These are phyloP conservation scores for Craterostigma plantagineum DNA, from an alignment of 257 asterid genomes.

Conservation along the genomic window DNA sequence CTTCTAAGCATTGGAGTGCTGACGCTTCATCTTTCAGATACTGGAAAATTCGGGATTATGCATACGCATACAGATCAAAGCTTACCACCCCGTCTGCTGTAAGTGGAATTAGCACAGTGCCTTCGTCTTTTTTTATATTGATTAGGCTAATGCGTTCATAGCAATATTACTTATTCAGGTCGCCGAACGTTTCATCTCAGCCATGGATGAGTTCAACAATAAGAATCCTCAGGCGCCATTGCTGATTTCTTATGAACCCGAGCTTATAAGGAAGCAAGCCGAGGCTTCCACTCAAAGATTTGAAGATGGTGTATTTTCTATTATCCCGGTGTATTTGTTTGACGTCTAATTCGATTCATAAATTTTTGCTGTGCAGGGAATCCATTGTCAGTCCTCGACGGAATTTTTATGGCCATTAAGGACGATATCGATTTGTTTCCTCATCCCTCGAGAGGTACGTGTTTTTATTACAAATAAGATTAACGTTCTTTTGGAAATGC, in stretches of 20 bases:
- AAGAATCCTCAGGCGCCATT: constrained; percentile 55
- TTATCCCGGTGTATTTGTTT: constrained; percentile 1
- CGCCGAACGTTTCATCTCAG: constrained; percentile 81
- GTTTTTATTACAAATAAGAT: constrained; percentile 7
- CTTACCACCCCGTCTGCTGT: constrained; percentile 75
- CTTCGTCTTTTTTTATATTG: constrained; percentile 5
- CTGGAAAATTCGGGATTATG: constrained; percentile 98
- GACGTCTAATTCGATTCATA: too few species aligned
- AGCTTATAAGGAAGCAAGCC: constrained; percentile 76
- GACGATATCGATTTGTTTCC: constrained; percentile 92
- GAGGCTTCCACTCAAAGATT: constrained; percentile 84
- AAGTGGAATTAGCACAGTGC: constrained; percentile 19
- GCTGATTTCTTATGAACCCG: constrained; percentile 67
- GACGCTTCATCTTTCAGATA: constrained; percentile 54
- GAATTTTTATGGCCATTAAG: constrained; percentile 80
- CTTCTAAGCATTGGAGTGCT: constrained; percentile 38
- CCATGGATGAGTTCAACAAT: constrained; percentile 58
- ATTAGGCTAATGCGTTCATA: constrained; percentile 1
- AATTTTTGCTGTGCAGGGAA: constrained; percentile 36
- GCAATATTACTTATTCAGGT: constrained; percentile 28
- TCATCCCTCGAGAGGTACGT: constrained; percentile 64
- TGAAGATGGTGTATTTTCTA: constrained; percentile 49
- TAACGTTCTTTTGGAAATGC: constrained; percentile 5
- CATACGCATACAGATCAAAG: constrained; percentile 81
- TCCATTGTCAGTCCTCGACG: constrained; percentile 81